Evolutionary conservation across 139 green algal genomes (phyloP).

Genomic region (Haematococcus sp.): DNA sequence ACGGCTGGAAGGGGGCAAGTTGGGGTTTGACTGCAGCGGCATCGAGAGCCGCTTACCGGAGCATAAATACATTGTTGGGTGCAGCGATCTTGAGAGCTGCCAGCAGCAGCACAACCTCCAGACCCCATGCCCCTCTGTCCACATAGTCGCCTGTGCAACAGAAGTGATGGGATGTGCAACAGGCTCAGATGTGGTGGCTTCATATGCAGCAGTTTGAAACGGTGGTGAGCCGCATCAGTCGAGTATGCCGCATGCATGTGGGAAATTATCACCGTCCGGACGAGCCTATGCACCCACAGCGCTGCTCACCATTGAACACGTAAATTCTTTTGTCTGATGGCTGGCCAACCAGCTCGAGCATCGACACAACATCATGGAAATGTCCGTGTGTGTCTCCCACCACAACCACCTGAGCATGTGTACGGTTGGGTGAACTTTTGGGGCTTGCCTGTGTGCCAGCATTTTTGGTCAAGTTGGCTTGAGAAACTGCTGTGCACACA

Average conservation of each 20-base stretch:
- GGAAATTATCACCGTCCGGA: no score
- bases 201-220: no score
- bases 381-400: slow-evolving; percentile 93
- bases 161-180: no score
- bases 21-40: no score
- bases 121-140: slow-evolving; percentile 89
- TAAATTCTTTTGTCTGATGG: neutral
- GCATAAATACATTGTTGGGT: slow-evolving; percentile 75
- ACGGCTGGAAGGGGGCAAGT: no score
- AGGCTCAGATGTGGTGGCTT: no score
- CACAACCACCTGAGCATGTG: slow-evolving; percentile 45
- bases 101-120: slow-evolving; percentile 86
- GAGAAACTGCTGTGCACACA: no score
- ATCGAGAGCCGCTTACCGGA: slow-evolving; percentile 49
- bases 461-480: no score
- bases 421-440: neutral
- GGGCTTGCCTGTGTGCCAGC: no score
- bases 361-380: slow-evolving; percentile 70
- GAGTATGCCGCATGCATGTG: no score
- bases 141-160: slow-evolving; percentile 70
- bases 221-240: no score
- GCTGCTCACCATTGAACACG: slow-evolving; percentile 3
- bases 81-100: slow-evolving; percentile 72
- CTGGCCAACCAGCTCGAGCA: neutral
- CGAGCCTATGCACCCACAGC: no score